Evolutionary conservation across 2,329 filamentous ascomycete genomes (phyloP).

Genomic region (Neofusicoccum umdonicola): DNA sequence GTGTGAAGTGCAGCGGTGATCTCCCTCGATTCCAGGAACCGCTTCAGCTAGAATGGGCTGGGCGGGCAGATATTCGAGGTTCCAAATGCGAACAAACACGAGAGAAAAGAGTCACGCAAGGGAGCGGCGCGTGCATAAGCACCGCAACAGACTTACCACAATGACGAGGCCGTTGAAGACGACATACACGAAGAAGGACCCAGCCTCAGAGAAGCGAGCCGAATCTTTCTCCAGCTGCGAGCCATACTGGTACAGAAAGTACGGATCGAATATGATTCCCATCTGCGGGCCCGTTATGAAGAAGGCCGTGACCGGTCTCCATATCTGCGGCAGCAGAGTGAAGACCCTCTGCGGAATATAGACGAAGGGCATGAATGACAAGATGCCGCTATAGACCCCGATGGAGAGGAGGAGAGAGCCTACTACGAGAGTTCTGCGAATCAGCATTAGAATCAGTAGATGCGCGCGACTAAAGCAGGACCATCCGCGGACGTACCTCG

Average conservation of each 20-base stretch:
- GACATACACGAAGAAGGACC: slow-evolving; percentile 79
- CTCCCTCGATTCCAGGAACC: slow-evolving; percentile 56
- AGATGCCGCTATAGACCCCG: slow-evolving; percentile 57
- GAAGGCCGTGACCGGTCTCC: slow-evolving; percentile 59
- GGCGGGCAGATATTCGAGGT: slow-evolving; percentile 61
- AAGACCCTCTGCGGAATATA: slow-evolving; percentile 57
- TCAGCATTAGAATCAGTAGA: slow-evolving; percentile 2
- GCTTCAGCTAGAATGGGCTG: slow-evolving; percentile 51
- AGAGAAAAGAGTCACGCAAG: slow-evolving; percentile 21
- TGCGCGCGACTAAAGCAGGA: not conserved
- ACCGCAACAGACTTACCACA: slow-evolving; percentile 62
- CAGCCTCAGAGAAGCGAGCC: slow-evolving; percentile 69
- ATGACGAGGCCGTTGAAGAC: slow-evolving; percentile 70
- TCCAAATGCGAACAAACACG: slow-evolving; percentile 27
- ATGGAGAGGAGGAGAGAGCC: slow-evolving; percentile 63
- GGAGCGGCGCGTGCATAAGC: not conserved
- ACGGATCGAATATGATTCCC: slow-evolving; percentile 68
- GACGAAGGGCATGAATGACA: slow-evolving; percentile 53
- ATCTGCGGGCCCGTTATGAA: slow-evolving; percentile 56
- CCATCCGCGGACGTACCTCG: slow-evolving; percentile 51
- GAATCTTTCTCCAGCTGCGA: slow-evolving; percentile 71
- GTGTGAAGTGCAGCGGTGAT: slow-evolving; percentile 51
- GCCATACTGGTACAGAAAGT: slow-evolving; percentile 76
- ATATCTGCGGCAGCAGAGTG: slow-evolving; percentile 58
- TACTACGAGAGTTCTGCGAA: slow-evolving; percentile 63